Base-by-base conservation (phyloP, 2,329 filamentous ascomycete genomes). In the Diaporthe batatas region DNA sequence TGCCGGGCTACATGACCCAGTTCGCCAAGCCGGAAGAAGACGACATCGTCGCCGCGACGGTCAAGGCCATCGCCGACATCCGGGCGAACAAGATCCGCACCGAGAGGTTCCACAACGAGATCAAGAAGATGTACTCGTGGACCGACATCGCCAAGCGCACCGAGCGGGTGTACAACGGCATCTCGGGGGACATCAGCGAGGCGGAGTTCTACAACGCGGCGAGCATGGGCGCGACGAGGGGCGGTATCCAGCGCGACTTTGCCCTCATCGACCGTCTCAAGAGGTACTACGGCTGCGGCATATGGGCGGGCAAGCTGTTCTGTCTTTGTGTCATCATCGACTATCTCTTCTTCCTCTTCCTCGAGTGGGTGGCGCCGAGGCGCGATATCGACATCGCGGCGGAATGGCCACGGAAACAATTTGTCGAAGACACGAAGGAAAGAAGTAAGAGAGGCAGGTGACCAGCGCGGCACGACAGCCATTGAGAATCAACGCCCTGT, bases 101-200 rank as follows among this genome's bases (percentile, higher is more conserved):
- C 0, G 96, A 98, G 81, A 90, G 92, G 54, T 99, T 99, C 80
- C 96, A 99, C 81, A 96, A 98, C 76, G 94, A 98, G 82, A 96
- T 99, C 75, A 95, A 96, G 82, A 94, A 93, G 85, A 98, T 98
- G 96, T 99, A 99, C 84, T 97, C 94, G 1, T 99, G 96, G 96
- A 94, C 94, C 36, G 96, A 99, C 81, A 96, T 99, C 36, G 96
- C 96, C 18, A 90, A 93, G 77, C 93, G 96, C 71, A 98, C 96
- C 0, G 96, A 99, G 83, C 90, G 96, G 39, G 96, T 99, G 0
- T 99, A 99, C 82, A 91, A 97, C 80, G 94, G 96, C 62, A 97
- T 99, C 77, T 94, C 91, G 2, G 95, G 95, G 10, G 91, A 91
- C n/a, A 91, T 97, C 69, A 91, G 90, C 76, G 94, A 97, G 77